A percentile compares a stretch with the other conserved stretches of the same genome.
Evolutionary conservation across 805 yeast species (phyloP).

Genomic region (Wickerhamomyces canadensis): DNA sequence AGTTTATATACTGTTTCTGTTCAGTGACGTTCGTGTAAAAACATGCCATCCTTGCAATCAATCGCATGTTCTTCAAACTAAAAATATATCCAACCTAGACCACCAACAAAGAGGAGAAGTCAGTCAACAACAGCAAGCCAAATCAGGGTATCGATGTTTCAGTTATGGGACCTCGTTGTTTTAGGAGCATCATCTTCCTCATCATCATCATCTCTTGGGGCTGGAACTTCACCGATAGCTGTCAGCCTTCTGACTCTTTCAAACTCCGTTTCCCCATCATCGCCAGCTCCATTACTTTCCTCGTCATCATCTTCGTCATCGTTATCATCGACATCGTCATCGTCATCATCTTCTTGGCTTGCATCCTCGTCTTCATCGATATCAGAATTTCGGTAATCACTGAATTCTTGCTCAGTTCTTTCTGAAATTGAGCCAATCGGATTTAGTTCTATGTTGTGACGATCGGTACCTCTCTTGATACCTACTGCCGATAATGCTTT

Average conservation of each 20-base stretch:
- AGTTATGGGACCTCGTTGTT: conserved; percentile 3
- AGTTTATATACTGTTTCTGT: too few species aligned
- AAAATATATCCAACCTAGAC: too few species aligned
- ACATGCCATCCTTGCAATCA: too few species aligned
- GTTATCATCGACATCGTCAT: conserved; percentile 17
- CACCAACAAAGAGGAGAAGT: too few species aligned
- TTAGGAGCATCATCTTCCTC: conserved; percentile 35
- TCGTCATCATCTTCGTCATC: conserved; percentile 21
- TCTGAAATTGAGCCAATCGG: background rate
- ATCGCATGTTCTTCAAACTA: too few species aligned
- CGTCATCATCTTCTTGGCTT: conserved; percentile 21
- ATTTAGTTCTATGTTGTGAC: background rate
- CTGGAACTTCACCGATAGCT: conserved; percentile 42
- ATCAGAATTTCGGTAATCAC: conserved; percentile 13
- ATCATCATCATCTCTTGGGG: conserved; percentile 38
- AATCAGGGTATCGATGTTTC: background rate
- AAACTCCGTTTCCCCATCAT: conserved; percentile 51
- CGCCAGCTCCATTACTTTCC: conserved; percentile 24
- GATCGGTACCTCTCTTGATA: conserved; percentile 1
- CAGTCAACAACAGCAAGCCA: too few species aligned
- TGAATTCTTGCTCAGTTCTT: too few species aligned
- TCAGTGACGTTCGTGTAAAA: too few species aligned
- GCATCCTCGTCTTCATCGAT: conserved; percentile 20
- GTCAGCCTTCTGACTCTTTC: conserved; percentile 60
- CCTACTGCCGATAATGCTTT: conserved; percentile 55